Conservation (phyloP, 805 yeast species). For the Pachysolen tannophilus region DNA sequence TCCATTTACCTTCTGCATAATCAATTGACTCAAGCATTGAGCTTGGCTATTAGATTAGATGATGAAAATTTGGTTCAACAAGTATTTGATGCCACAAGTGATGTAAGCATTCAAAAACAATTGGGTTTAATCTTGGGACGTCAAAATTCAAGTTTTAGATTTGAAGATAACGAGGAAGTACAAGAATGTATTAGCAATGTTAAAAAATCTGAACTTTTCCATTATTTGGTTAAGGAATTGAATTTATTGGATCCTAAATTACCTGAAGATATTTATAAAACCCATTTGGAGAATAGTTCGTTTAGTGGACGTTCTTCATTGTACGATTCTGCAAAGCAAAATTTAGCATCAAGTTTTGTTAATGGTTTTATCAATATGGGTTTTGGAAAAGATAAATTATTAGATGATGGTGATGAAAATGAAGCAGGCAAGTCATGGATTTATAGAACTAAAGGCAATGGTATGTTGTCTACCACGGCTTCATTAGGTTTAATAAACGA, state of each 20-base stretch:
- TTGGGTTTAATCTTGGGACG: conserved; percentile 82
- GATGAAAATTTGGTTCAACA: conserved; percentile 68
- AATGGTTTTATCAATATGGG: conserved; percentile 90
- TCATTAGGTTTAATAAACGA: conserved; percentile 82
- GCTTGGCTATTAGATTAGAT: conserved; percentile 83
- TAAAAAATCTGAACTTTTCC: conserved; percentile 69
- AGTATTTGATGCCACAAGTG: conserved; percentile 77
- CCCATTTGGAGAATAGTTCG: conserved; percentile 67
- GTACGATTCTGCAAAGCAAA: conserved; percentile 90
- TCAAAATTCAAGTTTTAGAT: conserved; percentile 73
- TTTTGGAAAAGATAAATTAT: conserved; percentile 74
- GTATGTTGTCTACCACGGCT: conserved; percentile 89
- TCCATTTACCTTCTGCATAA: conserved; percentile 73
- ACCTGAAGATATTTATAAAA: conserved; percentile 91
- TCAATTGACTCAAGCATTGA: conserved; percentile 82
- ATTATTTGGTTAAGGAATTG: conserved; percentile 76
- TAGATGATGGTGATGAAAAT: conserved; percentile 58
- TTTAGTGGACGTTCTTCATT: conserved; percentile 48
- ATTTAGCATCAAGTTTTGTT: conserved; percentile 90
- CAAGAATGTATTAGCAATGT: conserved; percentile 82
- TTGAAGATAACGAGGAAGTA: conserved; percentile 59
- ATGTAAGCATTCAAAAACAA: conserved; percentile 73
- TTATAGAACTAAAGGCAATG: conserved; percentile 83
- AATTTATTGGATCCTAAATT: conserved; percentile 83
- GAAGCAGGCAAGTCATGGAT: conserved; percentile 70